Evolutionary conservation across 768 basidiomycete species (phyloP), one percentile per base, ranked within the genome.

Genomic region (Xanthoconium stramineum): DNA sequence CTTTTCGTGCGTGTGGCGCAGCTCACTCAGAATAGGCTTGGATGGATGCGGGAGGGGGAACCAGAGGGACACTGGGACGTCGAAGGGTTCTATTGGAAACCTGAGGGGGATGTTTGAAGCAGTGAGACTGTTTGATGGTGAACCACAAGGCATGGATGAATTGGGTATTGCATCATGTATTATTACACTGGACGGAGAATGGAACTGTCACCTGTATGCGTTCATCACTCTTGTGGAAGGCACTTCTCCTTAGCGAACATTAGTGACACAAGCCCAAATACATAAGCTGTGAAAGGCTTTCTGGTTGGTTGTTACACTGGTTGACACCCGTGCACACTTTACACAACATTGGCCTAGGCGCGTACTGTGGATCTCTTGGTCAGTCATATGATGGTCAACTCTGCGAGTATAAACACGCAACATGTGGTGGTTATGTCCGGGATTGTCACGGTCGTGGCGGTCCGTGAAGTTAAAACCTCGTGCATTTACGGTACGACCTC

Each of bases 211-310:
- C 11, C 33, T 6, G 33, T 33, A 33, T 33, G 33, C 33, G 11
- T 33, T n/a, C n/a, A n/a, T n/a, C n/a, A n/a, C n/a, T n/a, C n/a
- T n/a, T n/a, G n/a, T n/a, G n/a, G n/a, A n/a, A n/a, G n/a, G n/a
- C n/a, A n/a, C n/a, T 1, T 52, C 14, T 12, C 35, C 24, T 36
- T 58, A 89, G 86, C 88, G n/a, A 89, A 89, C 58, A 88, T 91
- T 42, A 88, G 89, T 4, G 88, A 89, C 64, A 88, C 86, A 30
- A 88, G 79, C 58, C 89, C 89, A 13, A 91, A 92, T 67, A 89
- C 86, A 86, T 89, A 55, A 65, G 85, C 76, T 46, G 47, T 24
- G 10, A 36, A 5, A 36, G 9, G 2, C n/a, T 36, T 6, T 30
- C n/a, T 6, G 6, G 17, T 15, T 15, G 5, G 15, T 19, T 15